Evolutionary conservation across 495 filamentous ascomycete species (phyloP).

Genomic region (Hypoxylon crocopeplum): DNA sequence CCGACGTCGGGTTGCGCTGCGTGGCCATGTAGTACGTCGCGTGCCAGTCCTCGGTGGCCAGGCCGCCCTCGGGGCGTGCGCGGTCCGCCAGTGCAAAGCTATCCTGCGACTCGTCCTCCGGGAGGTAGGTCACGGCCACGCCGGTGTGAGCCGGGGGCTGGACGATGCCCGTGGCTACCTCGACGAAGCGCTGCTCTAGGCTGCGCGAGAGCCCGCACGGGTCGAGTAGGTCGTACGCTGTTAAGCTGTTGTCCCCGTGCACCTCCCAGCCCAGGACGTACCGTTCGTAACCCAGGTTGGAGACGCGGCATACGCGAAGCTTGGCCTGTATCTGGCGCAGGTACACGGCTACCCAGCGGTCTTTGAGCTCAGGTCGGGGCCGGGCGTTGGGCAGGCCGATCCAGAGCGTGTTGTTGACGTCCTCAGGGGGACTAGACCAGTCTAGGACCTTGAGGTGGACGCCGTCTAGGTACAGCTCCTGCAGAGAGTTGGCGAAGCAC

Average conservation of each 20-base stretch:
- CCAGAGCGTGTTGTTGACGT: slow-evolving; percentile 32
- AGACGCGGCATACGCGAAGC: slow-evolving; percentile 34
- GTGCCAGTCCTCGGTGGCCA: slow-evolving; percentile 10
- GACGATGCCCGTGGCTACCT: slow-evolving; percentile 30
- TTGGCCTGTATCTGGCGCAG: slow-evolving; percentile 19
- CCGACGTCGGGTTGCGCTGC: slow-evolving; percentile 22
- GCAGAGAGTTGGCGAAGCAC: slow-evolving; percentile 22
- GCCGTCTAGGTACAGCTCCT: slow-evolving; percentile 35
- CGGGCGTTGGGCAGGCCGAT: slow-evolving; percentile 34
- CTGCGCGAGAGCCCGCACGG: slow-evolving; percentile 27
- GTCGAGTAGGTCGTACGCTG: slow-evolving; percentile 30
- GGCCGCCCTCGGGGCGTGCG: not conserved
- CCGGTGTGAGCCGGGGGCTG: slow-evolving; percentile 18
- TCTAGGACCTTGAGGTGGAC: slow-evolving; percentile 37
- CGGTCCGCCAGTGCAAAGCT: slow-evolving; percentile 16
- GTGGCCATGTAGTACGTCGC: slow-evolving; percentile 9
- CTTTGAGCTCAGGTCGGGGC: slow-evolving; percentile 15
- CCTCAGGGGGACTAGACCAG: slow-evolving; percentile 2
- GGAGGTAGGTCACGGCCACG: slow-evolving; percentile 19
- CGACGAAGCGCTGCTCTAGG: slow-evolving; percentile 37
- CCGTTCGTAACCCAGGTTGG: slow-evolving; percentile 33
- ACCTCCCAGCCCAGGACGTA: slow-evolving; percentile 10
- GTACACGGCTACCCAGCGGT: slow-evolving; percentile 34
- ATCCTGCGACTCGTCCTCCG: slow-evolving; percentile 22
- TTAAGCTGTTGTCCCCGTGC: not conserved